Base-by-base conservation (phyloP, 2,329 filamentous ascomycete species). In the Trichoderma simmonsii region DNA sequence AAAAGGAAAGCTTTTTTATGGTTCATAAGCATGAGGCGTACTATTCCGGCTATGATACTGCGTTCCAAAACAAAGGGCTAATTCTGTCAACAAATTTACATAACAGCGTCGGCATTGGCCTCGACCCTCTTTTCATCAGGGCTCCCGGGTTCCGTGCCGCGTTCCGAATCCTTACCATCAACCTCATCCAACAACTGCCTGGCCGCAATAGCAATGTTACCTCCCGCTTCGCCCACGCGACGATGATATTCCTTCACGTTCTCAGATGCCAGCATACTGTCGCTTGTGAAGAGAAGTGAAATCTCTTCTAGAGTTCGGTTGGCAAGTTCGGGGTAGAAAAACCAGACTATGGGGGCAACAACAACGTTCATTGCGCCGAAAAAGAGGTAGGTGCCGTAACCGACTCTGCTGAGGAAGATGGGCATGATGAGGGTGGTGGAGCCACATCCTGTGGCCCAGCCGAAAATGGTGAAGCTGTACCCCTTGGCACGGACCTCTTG, bases 361-460 rank as follows among this genome's bases (percentile, higher is more conserved):
- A 87, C 74, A 12, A 88, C 75, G 73, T 88, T 88, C 36, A 88
- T 76, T 4, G 81, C 84, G 3, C 83, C 85, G 67, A 88, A 86
- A 63, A 88, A 80, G 74, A 87, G 84, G 74, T 87, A 88, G 0
- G 84, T 87, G 9, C 83, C 81, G 73, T 81, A 85, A 72, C 82
- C 80, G 26, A 87, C 75, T n/a, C 78, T 78, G 56, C 76, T 78
- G 72, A 88, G 85, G 82, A 88, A 86, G 76, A 88, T 85, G 30
- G 85, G 85, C 74, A 80, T 88, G 73, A 88, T 83, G 61, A 88
- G 80, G 2, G 82, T 82, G 1, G 86, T 88, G 84, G 85, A 84
- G 43, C 87, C 87, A 9, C 86, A 84, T 48, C 87, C 88, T 71
- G 88, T 83, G 21, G 88, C 87, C 87, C 88, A 90, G 1, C 87